Evolutionary conservation across 176 grass and related monocot species (phyloP).

Genomic region (Ananas comosus): DNA sequence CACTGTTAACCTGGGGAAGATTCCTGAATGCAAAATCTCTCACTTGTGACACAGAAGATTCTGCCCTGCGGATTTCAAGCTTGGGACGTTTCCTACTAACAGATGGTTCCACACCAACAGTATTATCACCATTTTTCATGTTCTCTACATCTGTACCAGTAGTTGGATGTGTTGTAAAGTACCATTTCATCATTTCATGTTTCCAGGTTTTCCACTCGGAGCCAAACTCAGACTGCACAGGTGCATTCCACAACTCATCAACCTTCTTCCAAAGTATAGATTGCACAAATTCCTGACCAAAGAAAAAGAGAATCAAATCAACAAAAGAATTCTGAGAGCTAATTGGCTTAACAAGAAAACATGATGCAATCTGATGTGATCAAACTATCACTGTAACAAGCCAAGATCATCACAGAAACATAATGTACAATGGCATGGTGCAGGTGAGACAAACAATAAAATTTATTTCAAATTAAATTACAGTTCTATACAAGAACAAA

Average conservation of each 20-base stretch:
- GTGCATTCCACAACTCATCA: slow-evolving; percentile 48
- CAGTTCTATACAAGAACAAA: no score
- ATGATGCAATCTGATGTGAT: not conserved
- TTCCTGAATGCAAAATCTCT: slow-evolving; percentile 15
- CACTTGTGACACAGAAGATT: slow-evolving; percentile 28
- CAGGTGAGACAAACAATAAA: not conserved
- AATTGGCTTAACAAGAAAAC: slow-evolving; percentile 2
- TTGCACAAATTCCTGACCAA: slow-evolving; percentile 65
- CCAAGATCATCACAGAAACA: not conserved
- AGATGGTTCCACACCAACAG: slow-evolving; percentile 46
- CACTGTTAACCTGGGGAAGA: slow-evolving; percentile 6
- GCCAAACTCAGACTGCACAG: slow-evolving; percentile 65
- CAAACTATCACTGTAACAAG: not conserved
- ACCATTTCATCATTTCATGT: slow-evolving; percentile 79
- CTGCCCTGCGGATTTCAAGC: slow-evolving; percentile 69
- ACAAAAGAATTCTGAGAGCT: slow-evolving; percentile 14
- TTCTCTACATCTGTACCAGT: slow-evolving; percentile 32
- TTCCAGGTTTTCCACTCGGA: slow-evolving; percentile 93
- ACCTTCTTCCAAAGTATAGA: slow-evolving; percentile 64
- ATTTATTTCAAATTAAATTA: no score
- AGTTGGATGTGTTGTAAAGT: slow-evolving; percentile 48
- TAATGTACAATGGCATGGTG: not conserved
- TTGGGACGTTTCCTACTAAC: slow-evolving; percentile 60
- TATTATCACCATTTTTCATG: slow-evolving; percentile 14
- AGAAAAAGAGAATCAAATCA: slow-evolving; percentile 26